A percentile compares a stretch with the other conserved stretches of the same genome.
These are phyloP conservation scores for Blumeria hordei DNA, from an alignment of 2,329 filamentous ascomycete genomes.

Conservation along the genomic window DNA sequence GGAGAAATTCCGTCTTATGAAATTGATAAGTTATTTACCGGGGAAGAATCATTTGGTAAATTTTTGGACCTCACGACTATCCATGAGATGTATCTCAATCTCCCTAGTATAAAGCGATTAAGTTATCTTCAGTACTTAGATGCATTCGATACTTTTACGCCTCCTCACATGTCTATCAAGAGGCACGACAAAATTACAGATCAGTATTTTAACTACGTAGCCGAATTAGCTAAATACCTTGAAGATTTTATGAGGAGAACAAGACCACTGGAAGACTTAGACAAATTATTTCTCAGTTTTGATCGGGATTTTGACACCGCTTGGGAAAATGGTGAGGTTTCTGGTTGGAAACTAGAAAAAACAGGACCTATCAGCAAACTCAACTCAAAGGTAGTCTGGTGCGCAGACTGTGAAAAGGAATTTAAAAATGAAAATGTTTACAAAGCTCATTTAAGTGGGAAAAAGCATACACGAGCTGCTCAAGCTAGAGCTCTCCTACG, in stretches of 20 bases:
- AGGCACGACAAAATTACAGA: conserved; percentile 72
- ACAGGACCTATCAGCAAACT: conserved; percentile 7
- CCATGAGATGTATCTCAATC: conserved; percentile 76
- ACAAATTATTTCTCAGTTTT: conserved; percentile 51
- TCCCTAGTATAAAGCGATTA: conserved; percentile 63
- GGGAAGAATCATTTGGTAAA: conserved; percentile 79
- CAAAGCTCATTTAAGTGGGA: conserved; percentile 65
- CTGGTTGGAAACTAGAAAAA: conserved; percentile 47
- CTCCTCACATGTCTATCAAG: conserved; percentile 50
- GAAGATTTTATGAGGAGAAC: conserved; percentile 72
- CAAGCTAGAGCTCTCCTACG: conserved; percentile 32
- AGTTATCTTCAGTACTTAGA: conserved; percentile 87
- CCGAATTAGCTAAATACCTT: conserved; percentile 56
- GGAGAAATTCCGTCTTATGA: conserved; percentile 38
- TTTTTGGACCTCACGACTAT: conserved; percentile 71
- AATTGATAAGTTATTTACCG: conserved; percentile 81
- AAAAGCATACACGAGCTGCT: conserved; percentile 77
- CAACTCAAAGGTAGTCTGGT: conserved; percentile 54
- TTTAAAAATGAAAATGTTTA: conserved; percentile 94
- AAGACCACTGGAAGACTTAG: conserved; percentile 63
- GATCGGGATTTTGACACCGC: conserved; percentile 63
- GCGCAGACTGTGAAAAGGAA: conserved; percentile 74
- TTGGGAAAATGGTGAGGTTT: conserved; percentile 60
- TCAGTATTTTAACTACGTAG: conserved; percentile 75
- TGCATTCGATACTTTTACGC: conserved; percentile 64